A percentile compares a stretch with the other conserved stretches of the same genome.
Evolutionary conservation across 768 basidiomycete species (phyloP).

Genomic region (Suillus lakei): DNA sequence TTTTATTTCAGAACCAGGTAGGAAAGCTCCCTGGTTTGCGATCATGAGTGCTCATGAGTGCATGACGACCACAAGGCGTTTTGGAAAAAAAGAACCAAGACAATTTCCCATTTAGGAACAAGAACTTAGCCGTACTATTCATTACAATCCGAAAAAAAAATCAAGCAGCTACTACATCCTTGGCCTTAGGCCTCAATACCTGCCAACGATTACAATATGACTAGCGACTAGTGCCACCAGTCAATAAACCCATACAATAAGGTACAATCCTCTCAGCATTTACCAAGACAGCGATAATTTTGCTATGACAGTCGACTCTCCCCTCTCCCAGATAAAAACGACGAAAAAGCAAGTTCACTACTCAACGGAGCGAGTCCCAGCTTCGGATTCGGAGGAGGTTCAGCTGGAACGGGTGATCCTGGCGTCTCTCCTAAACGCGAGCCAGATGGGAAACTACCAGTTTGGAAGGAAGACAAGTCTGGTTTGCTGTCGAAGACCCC

Average conservation of each 20-base stretch:
- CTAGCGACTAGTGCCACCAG: not conserved
- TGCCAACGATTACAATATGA: not conserved
- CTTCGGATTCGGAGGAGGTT: conserved; percentile 41
- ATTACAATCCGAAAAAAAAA: conserved; percentile 1
- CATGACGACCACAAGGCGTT: no score
- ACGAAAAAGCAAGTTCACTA: conserved; percentile 37
- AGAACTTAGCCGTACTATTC: not conserved
- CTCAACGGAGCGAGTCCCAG: conserved; percentile 43
- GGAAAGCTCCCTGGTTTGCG: no score
- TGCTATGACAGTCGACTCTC: conserved; percentile 14
- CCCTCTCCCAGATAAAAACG: conserved; percentile 24
- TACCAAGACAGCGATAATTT: not conserved
- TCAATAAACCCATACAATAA: conserved; percentile 3
- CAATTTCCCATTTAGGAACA: not conserved
- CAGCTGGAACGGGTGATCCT: conserved; percentile 13
- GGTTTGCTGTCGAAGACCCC: conserved; percentile 43
- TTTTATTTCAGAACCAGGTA: no score
- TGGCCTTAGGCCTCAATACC: no score
- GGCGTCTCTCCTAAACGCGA: conserved; percentile 12
- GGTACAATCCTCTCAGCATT: not conserved
- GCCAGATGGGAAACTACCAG: conserved; percentile 23
- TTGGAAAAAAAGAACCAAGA: not conserved
- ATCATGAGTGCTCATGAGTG: no score
- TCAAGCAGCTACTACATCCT: conserved; percentile 7
- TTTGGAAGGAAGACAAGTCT: conserved; percentile 39